Conservation (phyloP, 805 yeast species). For the Kuraishia cidri region DNA sequence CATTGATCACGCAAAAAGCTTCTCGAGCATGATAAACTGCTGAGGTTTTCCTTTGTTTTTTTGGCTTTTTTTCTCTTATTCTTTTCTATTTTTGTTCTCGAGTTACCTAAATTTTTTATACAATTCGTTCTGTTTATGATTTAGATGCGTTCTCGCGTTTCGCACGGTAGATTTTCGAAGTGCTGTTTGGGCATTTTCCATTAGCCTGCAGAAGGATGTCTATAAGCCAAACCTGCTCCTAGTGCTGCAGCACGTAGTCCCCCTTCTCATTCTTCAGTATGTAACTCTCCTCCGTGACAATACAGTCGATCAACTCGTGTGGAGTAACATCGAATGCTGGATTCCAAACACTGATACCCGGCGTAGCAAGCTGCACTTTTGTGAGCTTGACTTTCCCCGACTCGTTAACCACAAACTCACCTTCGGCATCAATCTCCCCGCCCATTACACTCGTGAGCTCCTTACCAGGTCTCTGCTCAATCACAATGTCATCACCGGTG, state of each 20-base stretch:
- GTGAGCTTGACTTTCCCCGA: conserved; percentile 19
- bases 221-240: too few species aligned
- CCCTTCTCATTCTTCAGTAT: conserved; percentile 42
- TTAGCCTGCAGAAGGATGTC: too few species aligned
- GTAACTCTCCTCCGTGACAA: conserved; percentile 74
- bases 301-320: conserved; percentile 70
- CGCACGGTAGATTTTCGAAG: too few species aligned
- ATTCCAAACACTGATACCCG: conserved; percentile 83
- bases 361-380: conserved; percentile 77
- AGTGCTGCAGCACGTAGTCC: conserved; percentile 20
- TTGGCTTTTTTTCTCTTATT: neutral
- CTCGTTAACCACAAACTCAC: conserved; percentile 17
- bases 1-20: too few species aligned
- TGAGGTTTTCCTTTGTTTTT: neutral
- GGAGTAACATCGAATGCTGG: conserved; percentile 97
- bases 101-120: too few species aligned
- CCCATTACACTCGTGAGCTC: conserved; percentile 80
- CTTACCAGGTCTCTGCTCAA: conserved; percentile 78
- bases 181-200: too few species aligned
- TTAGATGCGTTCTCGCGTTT: too few species aligned
- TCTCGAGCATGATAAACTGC: neutral
- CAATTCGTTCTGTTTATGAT: too few species aligned
- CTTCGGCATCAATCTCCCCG: conserved; percentile 31
- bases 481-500: conserved; percentile 67
- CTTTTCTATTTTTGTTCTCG: neutral